Conservation (phyloP, 2,329 filamentous ascomycete genomes). For the Penicillium vulpinum region DNA sequence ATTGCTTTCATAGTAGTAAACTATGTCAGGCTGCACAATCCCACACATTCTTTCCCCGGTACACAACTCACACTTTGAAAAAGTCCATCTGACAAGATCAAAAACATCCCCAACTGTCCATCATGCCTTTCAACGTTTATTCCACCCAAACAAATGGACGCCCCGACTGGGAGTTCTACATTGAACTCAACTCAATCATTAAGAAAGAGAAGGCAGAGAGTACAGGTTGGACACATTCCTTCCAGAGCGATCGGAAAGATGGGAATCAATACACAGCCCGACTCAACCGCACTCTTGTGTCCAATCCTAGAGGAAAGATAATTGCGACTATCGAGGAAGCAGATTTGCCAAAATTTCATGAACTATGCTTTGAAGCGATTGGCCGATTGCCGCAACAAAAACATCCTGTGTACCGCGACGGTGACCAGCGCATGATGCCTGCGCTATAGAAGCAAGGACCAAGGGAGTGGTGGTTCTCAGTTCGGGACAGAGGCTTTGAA, state of each 20-base stretch:
- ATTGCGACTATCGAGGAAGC: not conserved
- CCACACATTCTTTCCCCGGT: not conserved
- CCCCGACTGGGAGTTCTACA: not conserved
- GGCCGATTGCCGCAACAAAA: not conserved
- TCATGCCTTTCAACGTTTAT: not conserved
- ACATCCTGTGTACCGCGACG: too few relatives aligned
- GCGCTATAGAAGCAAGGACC: not conserved
- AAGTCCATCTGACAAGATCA: not conserved
- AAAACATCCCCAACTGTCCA: not conserved
- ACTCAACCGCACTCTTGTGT: not conserved
- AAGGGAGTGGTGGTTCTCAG: not conserved
- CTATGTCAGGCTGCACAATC: not conserved
- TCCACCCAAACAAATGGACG: not conserved
- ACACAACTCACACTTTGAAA: not conserved
- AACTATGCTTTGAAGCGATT: not conserved
- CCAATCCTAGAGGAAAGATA: not conserved
- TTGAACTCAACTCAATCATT: not conserved
- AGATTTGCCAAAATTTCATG: not conserved
- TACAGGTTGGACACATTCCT: not conserved
- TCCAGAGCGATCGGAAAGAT: not conserved
- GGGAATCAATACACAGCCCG: not conserved
- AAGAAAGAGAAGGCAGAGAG: not conserved
- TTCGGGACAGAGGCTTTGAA: not conserved
- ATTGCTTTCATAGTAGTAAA: not conserved
- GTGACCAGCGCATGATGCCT: too few relatives aligned